A percentile compares a stretch with the other conserved stretches of the same genome.
Conservation (phyloP, 768 basidiomycete genomes). For the Amanita jacksonii region DNA sequence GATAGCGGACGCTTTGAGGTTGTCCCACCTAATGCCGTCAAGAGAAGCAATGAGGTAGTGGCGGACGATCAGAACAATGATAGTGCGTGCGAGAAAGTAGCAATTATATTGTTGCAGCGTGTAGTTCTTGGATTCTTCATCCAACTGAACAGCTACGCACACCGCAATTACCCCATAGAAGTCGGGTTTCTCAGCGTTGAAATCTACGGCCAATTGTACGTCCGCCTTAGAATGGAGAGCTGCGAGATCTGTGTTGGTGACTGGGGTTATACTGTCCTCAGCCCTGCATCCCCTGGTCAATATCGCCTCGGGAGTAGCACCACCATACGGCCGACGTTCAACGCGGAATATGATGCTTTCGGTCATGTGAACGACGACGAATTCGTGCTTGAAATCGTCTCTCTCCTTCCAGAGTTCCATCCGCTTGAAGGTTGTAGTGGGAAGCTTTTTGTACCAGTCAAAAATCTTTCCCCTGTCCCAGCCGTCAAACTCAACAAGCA, state of each 20-base stretch:
- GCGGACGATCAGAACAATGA: neutral
- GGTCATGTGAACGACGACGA: neutral
- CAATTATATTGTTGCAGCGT: no score
- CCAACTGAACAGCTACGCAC: neutral
- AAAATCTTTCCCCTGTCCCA: conserved; percentile 13
- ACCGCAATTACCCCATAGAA: neutral
- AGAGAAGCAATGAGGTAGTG: no score
- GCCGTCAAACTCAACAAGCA: no score
- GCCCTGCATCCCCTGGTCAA: neutral
- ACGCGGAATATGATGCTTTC: neutral
- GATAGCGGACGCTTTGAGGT: no score
- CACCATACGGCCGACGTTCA: neutral
- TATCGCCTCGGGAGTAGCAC: neutral
- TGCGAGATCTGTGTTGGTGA: neutral
- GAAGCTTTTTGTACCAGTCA: conserved; percentile 5
- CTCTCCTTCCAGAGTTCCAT: neutral
- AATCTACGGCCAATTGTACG: no score
- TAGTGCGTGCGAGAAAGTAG: neutral
- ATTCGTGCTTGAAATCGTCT: no score
- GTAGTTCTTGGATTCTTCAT: neutral
- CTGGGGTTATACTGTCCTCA: neutral
- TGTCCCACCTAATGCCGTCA: no score
- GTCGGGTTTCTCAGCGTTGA: neutral
- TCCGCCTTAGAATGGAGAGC: neutral
- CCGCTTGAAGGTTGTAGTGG: neutral